Evolutionary conservation across 192 early-diverging fungal genomes (phyloP).

Genomic region (Backusella psychrophila): DNA sequence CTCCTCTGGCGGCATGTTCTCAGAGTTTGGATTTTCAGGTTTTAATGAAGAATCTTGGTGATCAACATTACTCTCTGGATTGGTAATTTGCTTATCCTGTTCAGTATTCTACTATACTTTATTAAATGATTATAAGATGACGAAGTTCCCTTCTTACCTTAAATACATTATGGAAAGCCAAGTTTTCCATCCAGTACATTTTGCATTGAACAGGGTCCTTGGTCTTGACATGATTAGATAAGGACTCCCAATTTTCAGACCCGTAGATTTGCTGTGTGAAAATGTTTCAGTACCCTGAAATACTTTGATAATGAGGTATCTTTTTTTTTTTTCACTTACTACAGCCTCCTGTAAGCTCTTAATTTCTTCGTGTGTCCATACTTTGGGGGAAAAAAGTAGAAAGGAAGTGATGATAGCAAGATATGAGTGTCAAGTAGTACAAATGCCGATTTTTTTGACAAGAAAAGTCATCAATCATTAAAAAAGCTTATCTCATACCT

Average conservation of each 20-base stretch:
- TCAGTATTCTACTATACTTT: not conserved
- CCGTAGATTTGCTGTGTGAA: conserved; percentile 41
- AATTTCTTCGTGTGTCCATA: conserved; percentile 61
- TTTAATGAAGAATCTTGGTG: not conserved
- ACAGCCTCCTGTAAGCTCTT: conserved; percentile 45
- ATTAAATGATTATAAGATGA: not conserved
- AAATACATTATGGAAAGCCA: conserved; percentile 36
- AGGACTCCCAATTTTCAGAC: conserved; percentile 52
- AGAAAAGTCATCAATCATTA: not conserved
- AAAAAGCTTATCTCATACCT: not conserved
- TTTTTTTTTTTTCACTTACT: conserved; percentile 22
- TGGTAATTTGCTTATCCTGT: not conserved
- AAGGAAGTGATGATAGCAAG: conserved; percentile 28
- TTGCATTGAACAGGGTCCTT: conserved; percentile 60
- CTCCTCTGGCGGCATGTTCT: not conserved
- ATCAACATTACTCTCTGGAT: not conserved
- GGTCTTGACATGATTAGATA: conserved; percentile 49
- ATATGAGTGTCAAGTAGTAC: not conserved
- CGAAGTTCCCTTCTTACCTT: not conserved
- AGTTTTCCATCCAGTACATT: conserved; percentile 55
- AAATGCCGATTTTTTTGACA: not conserved
- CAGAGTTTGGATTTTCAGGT: not conserved
- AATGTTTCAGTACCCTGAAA: not conserved
- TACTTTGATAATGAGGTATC: not conserved
- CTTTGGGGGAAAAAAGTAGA: conserved; percentile 37